Percentiles rank a stretch among this genome's conserved stretches.
phyloP scores from a whole-genome alignment of 1,284 basidiomycete genomes.

The Sporisorium graminicola region DNA sequence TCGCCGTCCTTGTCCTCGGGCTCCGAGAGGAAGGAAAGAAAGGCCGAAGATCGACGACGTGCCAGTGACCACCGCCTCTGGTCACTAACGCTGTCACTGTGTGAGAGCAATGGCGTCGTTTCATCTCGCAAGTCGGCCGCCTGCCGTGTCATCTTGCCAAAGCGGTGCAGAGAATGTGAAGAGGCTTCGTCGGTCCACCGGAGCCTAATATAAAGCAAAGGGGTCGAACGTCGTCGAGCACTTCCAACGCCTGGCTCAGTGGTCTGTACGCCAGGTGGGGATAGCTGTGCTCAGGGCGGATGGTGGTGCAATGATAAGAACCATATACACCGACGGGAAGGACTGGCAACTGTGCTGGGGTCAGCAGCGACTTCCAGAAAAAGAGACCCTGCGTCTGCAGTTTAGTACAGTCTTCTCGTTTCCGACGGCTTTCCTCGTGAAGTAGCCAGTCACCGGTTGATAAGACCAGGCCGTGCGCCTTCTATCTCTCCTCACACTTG shows the following conservation, averaged over 20 bases:
- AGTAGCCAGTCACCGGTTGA: not conserved
- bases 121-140: constrained; percentile 15
- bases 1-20: constrained; percentile 37
- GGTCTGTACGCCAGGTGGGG: not conserved
- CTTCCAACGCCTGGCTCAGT: not conserved
- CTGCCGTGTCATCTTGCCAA: constrained; percentile 25
- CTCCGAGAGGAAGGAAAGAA: constrained; percentile 43
- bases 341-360: not conserved
- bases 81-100: constrained; percentile 7
- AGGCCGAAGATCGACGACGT: constrained; percentile 39
- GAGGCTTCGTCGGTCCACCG: not conserved
- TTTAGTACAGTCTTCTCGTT: not conserved
- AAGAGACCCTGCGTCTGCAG: not conserved
- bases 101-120: constrained; percentile 27
- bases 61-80: constrained; percentile 29
- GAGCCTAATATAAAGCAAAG: not conserved
- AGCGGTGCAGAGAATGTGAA: not conserved
- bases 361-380: not conserved
- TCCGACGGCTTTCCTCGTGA: not conserved
- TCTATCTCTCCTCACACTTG: not conserved
- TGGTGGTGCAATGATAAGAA: not conserved
- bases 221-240: not conserved
- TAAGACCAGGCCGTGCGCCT: not conserved
- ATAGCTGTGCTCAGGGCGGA: not conserved
- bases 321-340: not conserved